Percentiles rank a stretch among this genome's conserved stretches.
Conservation (phyloP, 208 protist species). For the Polymyxa betae region DNA sequence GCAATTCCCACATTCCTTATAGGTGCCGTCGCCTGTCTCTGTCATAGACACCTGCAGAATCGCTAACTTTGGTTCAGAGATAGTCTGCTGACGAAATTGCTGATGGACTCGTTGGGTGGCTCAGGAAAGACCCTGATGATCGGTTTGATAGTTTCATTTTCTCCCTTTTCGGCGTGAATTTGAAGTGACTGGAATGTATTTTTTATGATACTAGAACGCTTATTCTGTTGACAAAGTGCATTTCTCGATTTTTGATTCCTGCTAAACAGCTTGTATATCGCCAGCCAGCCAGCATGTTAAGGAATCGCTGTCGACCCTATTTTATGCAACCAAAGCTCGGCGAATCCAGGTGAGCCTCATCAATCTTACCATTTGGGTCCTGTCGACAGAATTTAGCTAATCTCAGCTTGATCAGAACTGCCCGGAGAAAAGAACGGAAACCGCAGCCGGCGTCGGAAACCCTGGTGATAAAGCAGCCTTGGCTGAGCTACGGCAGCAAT, state of each 20-base stretch:
- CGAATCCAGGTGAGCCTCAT: conserved; percentile 62
- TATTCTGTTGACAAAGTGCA: background rate
- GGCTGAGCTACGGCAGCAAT: background rate
- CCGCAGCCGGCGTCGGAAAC: background rate
- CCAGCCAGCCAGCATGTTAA: conserved; percentile 41
- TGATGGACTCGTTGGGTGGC: conserved; percentile 71
- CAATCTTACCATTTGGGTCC: conserved; percentile 55
- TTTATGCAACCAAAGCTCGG: conserved; percentile 57
- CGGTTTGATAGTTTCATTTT: background rate
- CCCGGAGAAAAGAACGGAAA: background rate
- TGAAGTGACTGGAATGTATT: too few species aligned
- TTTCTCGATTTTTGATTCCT: background rate
- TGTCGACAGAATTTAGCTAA: background rate
- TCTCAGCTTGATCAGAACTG: background rate
- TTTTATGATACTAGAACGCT: too few species aligned
- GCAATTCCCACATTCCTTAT: background rate
- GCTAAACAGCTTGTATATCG: conserved; percentile 51
- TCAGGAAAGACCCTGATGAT: conserved; percentile 55
- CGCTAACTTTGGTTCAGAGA: conserved; percentile 51
- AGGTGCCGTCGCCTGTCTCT: too few species aligned
- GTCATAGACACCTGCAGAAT: too few species aligned
- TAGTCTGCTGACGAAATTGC: conserved; percentile 68
- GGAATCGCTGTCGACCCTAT: conserved; percentile 63
- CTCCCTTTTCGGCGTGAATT: too few species aligned
- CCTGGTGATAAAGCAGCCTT: background rate